Evolutionary conservation across 2,329 filamentous ascomycete genomes (phyloP).

Genomic region (Sporothrix inflata): DNA sequence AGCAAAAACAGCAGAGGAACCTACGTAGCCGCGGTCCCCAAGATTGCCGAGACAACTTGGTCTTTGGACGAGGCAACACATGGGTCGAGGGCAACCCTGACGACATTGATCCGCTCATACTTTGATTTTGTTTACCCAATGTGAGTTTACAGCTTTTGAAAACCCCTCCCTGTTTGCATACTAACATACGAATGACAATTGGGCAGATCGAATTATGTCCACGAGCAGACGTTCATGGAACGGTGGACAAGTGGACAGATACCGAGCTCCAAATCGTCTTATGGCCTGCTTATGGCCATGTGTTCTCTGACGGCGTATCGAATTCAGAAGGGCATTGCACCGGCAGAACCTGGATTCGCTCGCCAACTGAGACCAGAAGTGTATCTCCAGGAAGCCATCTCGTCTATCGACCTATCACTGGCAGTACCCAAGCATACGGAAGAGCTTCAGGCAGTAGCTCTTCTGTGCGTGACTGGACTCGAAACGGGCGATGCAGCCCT

Average conservation of each 20-base stretch:
- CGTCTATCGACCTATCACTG: constrained; percentile 9
- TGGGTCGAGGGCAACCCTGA: background rate
- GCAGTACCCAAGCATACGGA: constrained; percentile 17
- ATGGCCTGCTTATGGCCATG: constrained; percentile 23
- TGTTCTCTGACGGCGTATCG: constrained; percentile 21
- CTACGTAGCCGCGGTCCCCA: too few species aligned
- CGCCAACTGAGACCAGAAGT: background rate
- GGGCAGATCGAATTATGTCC: constrained; percentile 15
- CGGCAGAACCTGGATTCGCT: background rate
- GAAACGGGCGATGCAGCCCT: constrained; percentile 27
- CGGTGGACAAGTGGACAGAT: background rate
- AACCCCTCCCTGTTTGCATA: background rate
- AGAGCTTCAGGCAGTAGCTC: constrained; percentile 27
- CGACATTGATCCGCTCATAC: constrained; percentile 15
- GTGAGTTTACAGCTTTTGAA: constrained; percentile 11
- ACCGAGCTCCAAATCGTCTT: constrained; percentile 10
- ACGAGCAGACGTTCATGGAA: constrained; percentile 24
- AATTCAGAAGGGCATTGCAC: constrained; percentile 25
- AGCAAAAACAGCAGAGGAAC: background rate
- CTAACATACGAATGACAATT: background rate
- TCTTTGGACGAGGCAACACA: background rate
- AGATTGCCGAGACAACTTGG: background rate
- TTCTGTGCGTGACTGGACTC: constrained; percentile 26
- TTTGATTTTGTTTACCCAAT: constrained; percentile 31
- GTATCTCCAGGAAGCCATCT: constrained; percentile 12